Evolutionary conservation across 176 grass and related monocot genomes (phyloP), one percentile per base, ranked within the genome.

Genomic region (Phoenix roebelenii): DNA sequence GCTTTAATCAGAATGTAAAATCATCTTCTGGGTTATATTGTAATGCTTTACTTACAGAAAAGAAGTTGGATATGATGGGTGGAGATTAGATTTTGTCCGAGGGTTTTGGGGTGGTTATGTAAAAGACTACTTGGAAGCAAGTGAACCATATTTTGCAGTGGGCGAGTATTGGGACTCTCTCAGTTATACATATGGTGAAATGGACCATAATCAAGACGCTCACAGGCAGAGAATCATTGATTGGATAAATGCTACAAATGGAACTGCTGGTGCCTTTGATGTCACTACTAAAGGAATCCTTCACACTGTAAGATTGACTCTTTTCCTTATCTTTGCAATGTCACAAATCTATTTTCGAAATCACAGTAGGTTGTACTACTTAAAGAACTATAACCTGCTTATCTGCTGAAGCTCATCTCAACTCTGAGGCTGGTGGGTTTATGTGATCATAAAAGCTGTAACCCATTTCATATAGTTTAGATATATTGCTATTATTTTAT

Each of bases 31-130:
- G 18, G n/a, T 55, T 15, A 14, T 24, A 18, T 35, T 54, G 20
- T 4, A 22, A 50, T 67, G 12, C 18, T 82, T 66, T 65, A 49
- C 39, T 71, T 85, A 50, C 79, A 97, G 87, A 79, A 78, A 83
- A 26, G 93, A 97, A 74, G 60, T 97, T 18, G 93, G 93, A 77
- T 97, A 97, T 44, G 93, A 97, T 83, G 93, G 93, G 14, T 97
- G 93, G 93, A 75, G 93, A 52, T 78, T 98, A 58, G 93, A 98
- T 74, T 98, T 98, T 66, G 93, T 88, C 71, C 87, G 93, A 73
- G 93, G 93, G 25, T 98, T 97, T 75, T 98, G 93, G 93, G 93
- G 93, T 73, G 93, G 93, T 72, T 98, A 98, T 70, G 87, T 98
- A 57, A 92, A 98, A 71, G 87, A 98, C 57, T 98, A 98, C 68